phyloP scores from a whole-genome alignment of 2,329 filamentous ascomycete genomes.

The Arthrinium puccinioides region DNA sequence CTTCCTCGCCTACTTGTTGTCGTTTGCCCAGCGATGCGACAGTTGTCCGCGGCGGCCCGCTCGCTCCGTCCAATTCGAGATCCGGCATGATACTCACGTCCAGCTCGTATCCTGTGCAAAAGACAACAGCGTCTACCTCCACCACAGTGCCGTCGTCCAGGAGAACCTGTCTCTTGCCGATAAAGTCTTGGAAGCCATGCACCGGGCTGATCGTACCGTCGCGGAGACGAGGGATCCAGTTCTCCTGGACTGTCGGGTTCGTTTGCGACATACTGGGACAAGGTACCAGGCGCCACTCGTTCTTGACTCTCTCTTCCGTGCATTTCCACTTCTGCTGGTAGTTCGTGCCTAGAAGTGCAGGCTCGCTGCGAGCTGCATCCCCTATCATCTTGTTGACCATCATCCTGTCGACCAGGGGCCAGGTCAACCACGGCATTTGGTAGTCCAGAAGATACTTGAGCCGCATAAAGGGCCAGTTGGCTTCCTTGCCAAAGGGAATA shows the following conservation, averaged over 20 bases:
- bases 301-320: slow-evolving; percentile 5
- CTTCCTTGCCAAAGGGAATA: slow-evolving; percentile 9
- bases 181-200: slow-evolving; percentile 12
- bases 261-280: slow-evolving; percentile 10
- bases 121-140: slow-evolving; percentile 14
- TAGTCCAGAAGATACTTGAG: slow-evolving; percentile 15
- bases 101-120: slow-evolving; percentile 14
- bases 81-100: slow-evolving; percentile 16
- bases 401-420: slow-evolving; percentile 7
- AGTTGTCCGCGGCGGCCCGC: slow-evolving; percentile 7
- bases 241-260: slow-evolving; percentile 13
- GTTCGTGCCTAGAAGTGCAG: neutral
- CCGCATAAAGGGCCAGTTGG: slow-evolving; percentile 11
- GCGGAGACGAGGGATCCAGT: slow-evolving; percentile 12
- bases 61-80: slow-evolving; percentile 13
- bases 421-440: slow-evolving; percentile 9
- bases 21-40: slow-evolving; percentile 1
- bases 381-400: slow-evolving; percentile 13
- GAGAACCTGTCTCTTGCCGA: slow-evolving; percentile 7
- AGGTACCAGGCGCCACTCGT: slow-evolving; percentile 12
- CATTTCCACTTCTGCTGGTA: slow-evolving; percentile 4
- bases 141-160: slow-evolving; percentile 8
- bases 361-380: slow-evolving; percentile 11
- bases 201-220: slow-evolving; percentile 9
- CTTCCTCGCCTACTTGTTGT: neutral